A percentile compares a stretch with the other conserved stretches of the same genome.
Evolutionary conservation across 1,284 basidiomycete species (phyloP).

Genomic region (Amylostereum chailletii): DNA sequence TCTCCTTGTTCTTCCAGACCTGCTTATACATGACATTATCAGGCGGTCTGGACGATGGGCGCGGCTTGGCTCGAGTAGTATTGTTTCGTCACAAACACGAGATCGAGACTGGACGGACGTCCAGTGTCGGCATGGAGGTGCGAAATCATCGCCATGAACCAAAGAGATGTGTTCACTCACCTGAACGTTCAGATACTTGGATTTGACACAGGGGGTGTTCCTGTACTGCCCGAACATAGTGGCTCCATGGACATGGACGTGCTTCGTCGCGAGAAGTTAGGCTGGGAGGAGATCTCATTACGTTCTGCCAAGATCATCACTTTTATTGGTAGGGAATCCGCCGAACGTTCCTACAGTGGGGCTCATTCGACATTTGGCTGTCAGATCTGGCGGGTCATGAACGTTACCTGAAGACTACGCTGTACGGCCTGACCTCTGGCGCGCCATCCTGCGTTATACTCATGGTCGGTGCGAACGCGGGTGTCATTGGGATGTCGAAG

Average conservation of each 20-base stretch:
- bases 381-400: constrained; percentile 87
- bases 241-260: constrained; percentile 50
- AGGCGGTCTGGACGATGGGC: constrained; percentile 90
- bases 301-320: constrained; percentile 90
- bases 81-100: constrained; percentile 98
- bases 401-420: constrained; percentile 85
- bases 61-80: constrained; percentile 87
- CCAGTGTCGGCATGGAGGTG: constrained; percentile 94
- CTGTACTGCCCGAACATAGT: constrained; percentile 64
- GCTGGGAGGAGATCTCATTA: constrained; percentile 94
- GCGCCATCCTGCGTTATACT: constrained; percentile 93
- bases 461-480: constrained; percentile 95
- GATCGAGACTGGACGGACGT: constrained; percentile 91
- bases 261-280: constrained; percentile 75
- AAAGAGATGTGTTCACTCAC: neutral
- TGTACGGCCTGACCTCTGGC: constrained; percentile 92
- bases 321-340: constrained; percentile 63
- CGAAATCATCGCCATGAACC: constrained; percentile 5
- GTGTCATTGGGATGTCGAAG: constrained; percentile 96
- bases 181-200: constrained; percentile 67
- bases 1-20: constrained; percentile 19
- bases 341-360: no score
- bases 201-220: constrained; percentile 64
- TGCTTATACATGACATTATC: constrained; percentile 13
- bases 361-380: no score